Percentiles rank a stretch among this genome's conserved stretches.
phyloP scores from a whole-genome alignment of 768 basidiomycete species.

The Artomyces pyxidatus region DNA sequence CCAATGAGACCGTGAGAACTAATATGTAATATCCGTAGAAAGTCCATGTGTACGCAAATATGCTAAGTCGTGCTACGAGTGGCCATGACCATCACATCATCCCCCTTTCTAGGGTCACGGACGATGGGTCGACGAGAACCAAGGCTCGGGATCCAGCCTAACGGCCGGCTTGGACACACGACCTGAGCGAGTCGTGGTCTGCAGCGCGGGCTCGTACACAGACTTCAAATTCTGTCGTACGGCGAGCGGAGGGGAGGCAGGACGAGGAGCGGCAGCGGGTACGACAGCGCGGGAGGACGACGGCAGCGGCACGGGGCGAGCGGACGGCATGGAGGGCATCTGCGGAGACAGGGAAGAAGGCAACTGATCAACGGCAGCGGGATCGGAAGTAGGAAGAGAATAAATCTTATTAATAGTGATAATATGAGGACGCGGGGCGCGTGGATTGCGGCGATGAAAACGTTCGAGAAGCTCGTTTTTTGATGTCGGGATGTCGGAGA shows the following conservation, averaged over 20 bases:
- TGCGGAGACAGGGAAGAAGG: background rate
- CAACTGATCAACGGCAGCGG: background rate
- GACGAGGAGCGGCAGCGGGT: slow-evolving; percentile 2
- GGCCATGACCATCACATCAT: slow-evolving; percentile 7
- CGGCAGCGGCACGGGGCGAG: slow-evolving; percentile 1
- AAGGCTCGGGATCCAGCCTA: slow-evolving; percentile 3
- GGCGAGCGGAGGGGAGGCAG: slow-evolving; percentile 6
- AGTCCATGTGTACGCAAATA: too few relatives aligned
- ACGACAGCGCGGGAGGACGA: background rate
- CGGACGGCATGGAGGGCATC: background rate
- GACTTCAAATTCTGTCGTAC: slow-evolving; percentile 7
- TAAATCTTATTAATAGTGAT: slow-evolving; percentile 6
- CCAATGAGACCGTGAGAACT: too few relatives aligned
- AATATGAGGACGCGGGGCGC: slow-evolving; percentile 23
- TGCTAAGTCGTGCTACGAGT: too few relatives aligned
- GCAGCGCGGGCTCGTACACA: slow-evolving; percentile 17
- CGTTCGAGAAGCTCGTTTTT: slow-evolving; percentile 24
- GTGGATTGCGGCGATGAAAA: slow-evolving; percentile 28
- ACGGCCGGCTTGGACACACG: slow-evolving; percentile 14
- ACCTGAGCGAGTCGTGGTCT: slow-evolving; percentile 18
- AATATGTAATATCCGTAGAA: too few relatives aligned
- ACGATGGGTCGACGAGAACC: background rate
- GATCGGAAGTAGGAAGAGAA: too few relatives aligned
- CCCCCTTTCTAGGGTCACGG: slow-evolving; percentile 7
- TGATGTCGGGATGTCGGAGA: slow-evolving; percentile 27